Base-by-base conservation (phyloP, 1,139 yeast species). In the Blastobotrys buckinghamii region DNA sequence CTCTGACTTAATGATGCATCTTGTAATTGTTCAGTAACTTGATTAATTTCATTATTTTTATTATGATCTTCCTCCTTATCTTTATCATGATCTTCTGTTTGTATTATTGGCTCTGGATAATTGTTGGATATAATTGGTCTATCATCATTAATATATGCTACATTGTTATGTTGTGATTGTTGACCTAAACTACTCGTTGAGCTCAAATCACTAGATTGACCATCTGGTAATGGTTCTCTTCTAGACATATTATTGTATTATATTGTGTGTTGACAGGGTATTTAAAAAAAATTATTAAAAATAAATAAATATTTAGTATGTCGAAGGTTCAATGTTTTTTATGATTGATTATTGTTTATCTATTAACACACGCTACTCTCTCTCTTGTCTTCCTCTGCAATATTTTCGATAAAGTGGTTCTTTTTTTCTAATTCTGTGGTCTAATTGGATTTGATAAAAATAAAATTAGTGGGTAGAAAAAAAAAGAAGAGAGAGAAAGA, bases 1-100 rank as follows among this genome's bases (percentile, higher is more conserved):
- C 49, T 54, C 48, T 62, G 62, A 41, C 59, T 56, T 30, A 63
- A 52, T 17, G 52, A 42, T 26, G 58, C 44, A 17, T 50, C 50
- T 16, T 59, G 44, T 30, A 48, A 42, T 38, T 37, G 45, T 33
- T 40, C 30, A 19, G 51, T 27, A 20, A 45, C 51, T n/a, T 45
- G 33, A 9, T 35, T 39, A 20, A 49, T 37, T n/a, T 35, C 36
- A 8, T 47, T 41, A 9, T 36, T 22, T 13, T 42, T 8, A 7
- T 32, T 16, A 9, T 26, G 6, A 20, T 39, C 22, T 20, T 19
- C 42, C 6, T 22, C 42, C 6, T 10, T 33, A 12, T n/a, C 39
- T 12, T 22, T 19, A 27, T 32, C 32, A 2, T 22, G n/a, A 15
- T 39, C n/a, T n/a, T n/a, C n/a, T n/a, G n/a, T n/a, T n/a, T n/a